Evolutionary conservation across 2,329 filamentous ascomycete genomes (phyloP).

Genomic region (Fusarium sp.): DNA sequence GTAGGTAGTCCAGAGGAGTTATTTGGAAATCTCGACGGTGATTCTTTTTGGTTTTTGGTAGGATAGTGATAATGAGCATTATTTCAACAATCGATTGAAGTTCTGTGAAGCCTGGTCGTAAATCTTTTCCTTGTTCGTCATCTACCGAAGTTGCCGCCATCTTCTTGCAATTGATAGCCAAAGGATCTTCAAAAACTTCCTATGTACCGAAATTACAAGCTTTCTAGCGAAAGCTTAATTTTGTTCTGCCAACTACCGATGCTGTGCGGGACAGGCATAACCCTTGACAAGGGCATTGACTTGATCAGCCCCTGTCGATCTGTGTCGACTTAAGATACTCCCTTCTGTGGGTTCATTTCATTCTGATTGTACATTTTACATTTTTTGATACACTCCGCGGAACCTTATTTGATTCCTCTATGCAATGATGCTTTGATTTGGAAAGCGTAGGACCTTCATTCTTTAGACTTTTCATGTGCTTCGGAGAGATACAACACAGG

Average conservation of each 20-base stretch:
- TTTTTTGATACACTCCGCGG: background rate
- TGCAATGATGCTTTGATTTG: rapidly evolving
- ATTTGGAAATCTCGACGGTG: no score
- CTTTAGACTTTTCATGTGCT: background rate
- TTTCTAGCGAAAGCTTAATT: background rate
- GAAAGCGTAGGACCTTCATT: background rate
- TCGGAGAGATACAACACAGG: no score
- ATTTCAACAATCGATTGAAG: no score
- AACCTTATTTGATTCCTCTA: background rate
- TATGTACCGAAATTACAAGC: background rate
- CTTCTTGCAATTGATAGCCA: no score
- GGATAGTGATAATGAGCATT: no score
- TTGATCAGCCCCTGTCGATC: background rate
- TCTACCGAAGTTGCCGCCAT: no score
- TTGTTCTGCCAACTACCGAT: background rate
- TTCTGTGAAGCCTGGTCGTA: no score
- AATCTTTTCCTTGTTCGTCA: no score
- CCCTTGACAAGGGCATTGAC: background rate
- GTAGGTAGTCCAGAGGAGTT: background rate
- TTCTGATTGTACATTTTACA: rapidly evolving
- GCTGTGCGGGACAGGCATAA: background rate
- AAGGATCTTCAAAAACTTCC: background rate
- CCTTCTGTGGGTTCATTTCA: background rate
- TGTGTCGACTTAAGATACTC: background rate
- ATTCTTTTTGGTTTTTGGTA: no score